Evolutionary conservation across 1,139 yeast genomes (phyloP), one percentile per base, ranked within the genome.

Genomic region (Candida tunisiensis): DNA sequence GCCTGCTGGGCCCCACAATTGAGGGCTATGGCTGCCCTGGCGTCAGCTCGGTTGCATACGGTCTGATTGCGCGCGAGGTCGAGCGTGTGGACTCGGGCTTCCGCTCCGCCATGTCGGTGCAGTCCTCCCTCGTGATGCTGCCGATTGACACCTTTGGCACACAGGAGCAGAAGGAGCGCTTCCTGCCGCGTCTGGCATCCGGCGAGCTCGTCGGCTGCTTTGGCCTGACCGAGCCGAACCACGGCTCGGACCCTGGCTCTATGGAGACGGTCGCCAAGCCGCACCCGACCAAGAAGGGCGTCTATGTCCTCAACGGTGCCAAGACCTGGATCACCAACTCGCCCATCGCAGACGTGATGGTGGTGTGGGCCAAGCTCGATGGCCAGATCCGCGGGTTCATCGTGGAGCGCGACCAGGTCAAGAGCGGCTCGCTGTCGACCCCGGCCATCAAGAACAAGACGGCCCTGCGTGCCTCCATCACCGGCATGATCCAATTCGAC

Each of bases 301-400:
- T 55, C 7, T 57, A 53, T 34, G 40, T 57, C 23, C 46, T 57
- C 20, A 45, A 45, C 22, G 63, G 63, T 10, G 51, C 62, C 23
- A 57, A 57, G 41, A 57, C 45, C 31, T 57, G 63, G 63, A 57
- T 57, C 46, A 58, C 63, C 27, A 57, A 58, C 42, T 51, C 63
- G 3, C 64, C 64, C 13, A 55, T 57, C 34, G 64, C 63, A 12
- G 64, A 57, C 28, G 40, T 58, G 12, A 31, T 51, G 24, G 43
- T 58, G 10, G 55, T 57, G 14, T 57, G 64, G 63, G 63, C 61
- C 26, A 58, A 57, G 36, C 51, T 58, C 13, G 57, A 57, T 32
- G 63, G 62, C 23, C 47, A 40, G 30, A 52, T 57, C 28, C 52
- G 63, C 15, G 64, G 63, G 2, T 58, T 57, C 34, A 36, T 58